phyloP scores from a whole-genome alignment of 1,139 yeast species.

The Pichia norvegensis region DNA sequence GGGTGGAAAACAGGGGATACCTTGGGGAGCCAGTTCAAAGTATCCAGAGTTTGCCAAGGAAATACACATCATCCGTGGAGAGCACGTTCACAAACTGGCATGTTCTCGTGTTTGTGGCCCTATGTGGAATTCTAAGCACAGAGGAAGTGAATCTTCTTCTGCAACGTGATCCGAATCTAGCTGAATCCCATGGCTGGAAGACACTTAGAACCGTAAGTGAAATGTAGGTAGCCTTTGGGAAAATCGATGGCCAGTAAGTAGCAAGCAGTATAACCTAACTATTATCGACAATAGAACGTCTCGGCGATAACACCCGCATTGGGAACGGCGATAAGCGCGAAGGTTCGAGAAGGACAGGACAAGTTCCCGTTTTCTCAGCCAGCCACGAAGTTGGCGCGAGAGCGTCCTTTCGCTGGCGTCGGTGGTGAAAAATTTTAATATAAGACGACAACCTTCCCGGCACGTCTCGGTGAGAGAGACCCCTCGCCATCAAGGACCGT shows the following conservation, averaged over 20 bases:
- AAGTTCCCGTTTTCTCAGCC: no score
- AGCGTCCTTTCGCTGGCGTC: neutral
- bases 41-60: slow-evolving; percentile 48
- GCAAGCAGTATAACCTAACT: no score
- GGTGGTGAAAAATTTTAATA: slow-evolving; percentile 1
- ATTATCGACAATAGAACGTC: no score
- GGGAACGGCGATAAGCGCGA: neutral
- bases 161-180: neutral
- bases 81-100: slow-evolving; percentile 2
- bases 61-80: slow-evolving; percentile 5
- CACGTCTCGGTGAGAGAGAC: neutral
- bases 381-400: no score
- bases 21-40: slow-evolving; percentile 41
- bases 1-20: slow-evolving; percentile 72
- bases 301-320: no score
- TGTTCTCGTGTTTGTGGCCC: slow-evolving; percentile 15
- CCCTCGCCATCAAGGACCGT: no score
- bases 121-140: neutral
- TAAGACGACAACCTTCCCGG: neutral
- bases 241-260: no score
- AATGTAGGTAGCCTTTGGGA: neutral
- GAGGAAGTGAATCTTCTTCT: neutral
- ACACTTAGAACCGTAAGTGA: neutral
- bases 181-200: slow-evolving; percentile 2
- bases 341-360: neutral